Evolutionary conservation across 2,329 filamentous ascomycete genomes (phyloP), one percentile per base, ranked within the genome.

Genomic region (Zymoseptoria crescenta): DNA sequence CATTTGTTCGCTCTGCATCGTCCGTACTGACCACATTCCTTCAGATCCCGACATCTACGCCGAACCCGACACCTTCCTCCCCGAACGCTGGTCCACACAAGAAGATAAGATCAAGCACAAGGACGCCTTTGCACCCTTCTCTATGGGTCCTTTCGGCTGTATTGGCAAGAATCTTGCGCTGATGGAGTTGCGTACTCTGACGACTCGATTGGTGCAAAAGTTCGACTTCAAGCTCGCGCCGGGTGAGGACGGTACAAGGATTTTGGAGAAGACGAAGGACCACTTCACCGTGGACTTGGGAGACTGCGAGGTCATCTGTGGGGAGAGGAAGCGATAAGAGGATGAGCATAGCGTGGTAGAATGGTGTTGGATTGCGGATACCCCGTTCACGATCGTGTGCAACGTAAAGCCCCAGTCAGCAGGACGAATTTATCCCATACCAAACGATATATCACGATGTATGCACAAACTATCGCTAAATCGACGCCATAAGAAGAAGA

Each of bases 131-230:
- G 69, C 69, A 1, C 74, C 74, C 1, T 75, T 75, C 57, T 68
- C 64, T n/a, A 65, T 65, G 48, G 73, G 73, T 4, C 65, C 69
- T 2, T 72, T 71, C 35, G 68, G 68, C 49, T 76, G 74, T 63
- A 74, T 76, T 54, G 74, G 74, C 49, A 71, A 72, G 55, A 68
- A 67, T 48, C 21, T 76, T 19, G 74, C 74, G 1, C 62, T 75
- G 54, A 68, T 74, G 64, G 73, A 75, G 59, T 54, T 76, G 10
- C 67, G 73, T 2, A 69, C 68, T 3, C 67, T 74, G 20, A 64
- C 75, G 6, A 69, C 73, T 6, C 65, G 67, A 29, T 55, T 77
- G 24, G 57, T 77, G 8, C 64, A 66, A 20, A 65, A 64, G 5
- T 77, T 70, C 54, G 72, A 77, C 59, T 55, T 76, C 27, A 62